A percentile compares a stretch with the other conserved stretches of the same genome.
Conservation (phyloP, 129 eudicot species). For the Erigeron canadensis region DNA sequence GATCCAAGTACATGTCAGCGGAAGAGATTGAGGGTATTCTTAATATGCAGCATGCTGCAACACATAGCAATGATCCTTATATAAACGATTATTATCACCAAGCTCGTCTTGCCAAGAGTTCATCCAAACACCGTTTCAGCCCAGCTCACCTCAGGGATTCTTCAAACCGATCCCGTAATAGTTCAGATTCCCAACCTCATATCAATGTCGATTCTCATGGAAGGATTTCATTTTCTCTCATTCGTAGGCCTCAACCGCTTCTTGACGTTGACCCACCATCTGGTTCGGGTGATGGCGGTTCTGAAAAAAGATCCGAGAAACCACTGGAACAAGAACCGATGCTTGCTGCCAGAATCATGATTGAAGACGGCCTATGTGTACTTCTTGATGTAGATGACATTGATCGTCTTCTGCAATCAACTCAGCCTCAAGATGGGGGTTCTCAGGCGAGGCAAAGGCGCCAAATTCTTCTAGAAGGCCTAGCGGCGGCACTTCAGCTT, state of each 20-base stretch:
- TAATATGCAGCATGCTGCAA: slow-evolving; percentile 82
- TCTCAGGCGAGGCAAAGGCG: slow-evolving; percentile 62
- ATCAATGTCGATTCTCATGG: slow-evolving; percentile 78
- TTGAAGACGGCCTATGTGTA: slow-evolving; percentile 73
- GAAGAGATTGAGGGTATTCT: slow-evolving; percentile 89
- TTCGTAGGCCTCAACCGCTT: slow-evolving; percentile 85
- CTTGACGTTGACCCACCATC: slow-evolving; percentile 66
- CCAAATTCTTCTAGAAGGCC: slow-evolving; percentile 64
- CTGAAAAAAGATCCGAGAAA: slow-evolving; percentile 60
- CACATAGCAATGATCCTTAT: slow-evolving; percentile 87
- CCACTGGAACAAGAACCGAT: slow-evolving; percentile 88
- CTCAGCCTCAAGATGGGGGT: slow-evolving; percentile 80
- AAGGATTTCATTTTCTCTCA: slow-evolving; percentile 68
- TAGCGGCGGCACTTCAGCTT: slow-evolving; percentile 85
- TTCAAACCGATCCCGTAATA: slow-evolving; percentile 52
- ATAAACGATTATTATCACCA: slow-evolving; percentile 90
- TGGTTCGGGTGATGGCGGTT: slow-evolving; percentile 59
- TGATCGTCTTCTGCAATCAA: slow-evolving; percentile 60
- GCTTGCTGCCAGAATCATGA: slow-evolving; percentile 81
- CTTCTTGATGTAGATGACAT: slow-evolving; percentile 86
- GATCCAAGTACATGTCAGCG: slow-evolving; percentile 86
- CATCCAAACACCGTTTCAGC: slow-evolving; percentile 59
- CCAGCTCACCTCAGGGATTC: slow-evolving; percentile 72
- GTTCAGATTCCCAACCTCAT: slow-evolving; percentile 71
- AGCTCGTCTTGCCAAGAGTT: slow-evolving; percentile 73